A percentile compares a stretch with the other conserved stretches of the same genome.
phyloP scores from a whole-genome alignment of 2,329 filamentous ascomycete genomes.

The Cytospora schulzeri region DNA sequence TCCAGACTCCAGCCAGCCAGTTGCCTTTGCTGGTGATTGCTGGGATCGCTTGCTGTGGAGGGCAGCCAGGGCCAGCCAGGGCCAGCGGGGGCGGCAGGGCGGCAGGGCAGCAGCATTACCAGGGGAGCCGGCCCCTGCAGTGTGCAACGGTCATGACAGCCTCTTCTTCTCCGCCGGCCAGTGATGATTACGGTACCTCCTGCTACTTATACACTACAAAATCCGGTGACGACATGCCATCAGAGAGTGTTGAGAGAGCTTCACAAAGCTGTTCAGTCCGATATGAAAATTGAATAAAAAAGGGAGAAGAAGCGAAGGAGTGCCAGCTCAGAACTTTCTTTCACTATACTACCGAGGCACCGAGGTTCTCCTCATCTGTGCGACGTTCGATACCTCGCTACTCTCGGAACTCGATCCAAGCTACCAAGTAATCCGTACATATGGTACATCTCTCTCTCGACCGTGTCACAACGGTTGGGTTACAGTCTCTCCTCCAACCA shows the following conservation, averaged over 20 bases:
- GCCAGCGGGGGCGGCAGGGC: not conserved
- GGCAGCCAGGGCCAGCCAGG: not conserved
- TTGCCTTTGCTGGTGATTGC: not conserved
- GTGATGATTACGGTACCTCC: too few relatives aligned
- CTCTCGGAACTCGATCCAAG: not conserved
- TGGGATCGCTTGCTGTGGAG: not conserved
- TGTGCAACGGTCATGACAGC: not conserved
- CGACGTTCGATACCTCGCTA: not conserved
- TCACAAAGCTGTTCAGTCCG: not conserved
- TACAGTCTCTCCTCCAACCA: too few relatives aligned
- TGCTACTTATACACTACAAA: too few relatives aligned
- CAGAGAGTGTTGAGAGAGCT: not conserved
- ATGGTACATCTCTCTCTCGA: too few relatives aligned
- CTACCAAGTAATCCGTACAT: not conserved
- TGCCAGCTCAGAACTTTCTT: not conserved
- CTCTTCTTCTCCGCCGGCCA: not conserved
- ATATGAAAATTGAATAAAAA: too few relatives aligned
- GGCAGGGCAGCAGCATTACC: not conserved
- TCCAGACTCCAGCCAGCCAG: not conserved
- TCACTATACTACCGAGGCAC: too few relatives aligned
- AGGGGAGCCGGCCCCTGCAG: not conserved
- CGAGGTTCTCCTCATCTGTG: not conserved
- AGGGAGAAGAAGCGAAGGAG: not conserved
- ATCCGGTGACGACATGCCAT: too few relatives aligned
- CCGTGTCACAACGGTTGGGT: too few relatives aligned